Conservation (phyloP, 1,284 basidiomycete genomes). For the Marasmius fiardii region DNA sequence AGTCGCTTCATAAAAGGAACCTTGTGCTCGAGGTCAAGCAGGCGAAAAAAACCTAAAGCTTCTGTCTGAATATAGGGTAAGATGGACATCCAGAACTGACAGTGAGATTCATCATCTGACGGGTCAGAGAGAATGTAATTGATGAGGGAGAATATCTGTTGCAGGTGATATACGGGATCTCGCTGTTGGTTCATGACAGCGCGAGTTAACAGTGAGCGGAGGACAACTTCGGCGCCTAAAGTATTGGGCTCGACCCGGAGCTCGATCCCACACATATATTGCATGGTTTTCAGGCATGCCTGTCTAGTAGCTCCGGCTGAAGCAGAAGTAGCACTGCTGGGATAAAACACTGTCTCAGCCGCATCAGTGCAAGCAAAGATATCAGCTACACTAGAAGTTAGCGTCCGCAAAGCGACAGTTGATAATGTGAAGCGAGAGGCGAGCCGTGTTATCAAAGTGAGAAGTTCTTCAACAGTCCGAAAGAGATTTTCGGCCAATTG, state of each 20-base stretch:
- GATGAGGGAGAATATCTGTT: constrained; percentile 54
- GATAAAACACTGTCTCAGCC: constrained; percentile 40
- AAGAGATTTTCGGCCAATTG: constrained; percentile 51
- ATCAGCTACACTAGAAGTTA: constrained; percentile 45
- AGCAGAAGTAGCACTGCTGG: constrained; percentile 32
- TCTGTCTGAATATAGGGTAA: constrained; percentile 55
- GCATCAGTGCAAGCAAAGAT: constrained; percentile 54
- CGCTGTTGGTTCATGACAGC: constrained; percentile 32
- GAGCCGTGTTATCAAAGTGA: constrained; percentile 49
- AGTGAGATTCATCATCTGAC: constrained; percentile 21
- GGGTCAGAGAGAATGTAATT: constrained; percentile 51
- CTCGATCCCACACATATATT: constrained; percentile 33
- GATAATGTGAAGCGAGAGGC: constrained; percentile 44
- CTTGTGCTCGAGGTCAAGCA: constrained; percentile 53
- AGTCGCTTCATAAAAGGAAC: constrained; percentile 54
- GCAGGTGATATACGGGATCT: constrained; percentile 55
- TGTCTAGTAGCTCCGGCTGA: constrained; percentile 43
- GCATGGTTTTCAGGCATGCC: constrained; percentile 48
- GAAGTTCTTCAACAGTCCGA: constrained; percentile 45
- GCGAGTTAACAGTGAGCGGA: constrained; percentile 53
- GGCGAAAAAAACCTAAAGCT: constrained; percentile 49
- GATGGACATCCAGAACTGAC: constrained; percentile 50
- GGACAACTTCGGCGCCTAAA: constrained; percentile 42
- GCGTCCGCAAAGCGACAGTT: constrained; percentile 40
- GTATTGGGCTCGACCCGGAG: constrained; percentile 30